Evolutionary conservation across 2,329 filamentous ascomycete species (phyloP).

Genomic region (Ciborinia camelliae): DNA sequence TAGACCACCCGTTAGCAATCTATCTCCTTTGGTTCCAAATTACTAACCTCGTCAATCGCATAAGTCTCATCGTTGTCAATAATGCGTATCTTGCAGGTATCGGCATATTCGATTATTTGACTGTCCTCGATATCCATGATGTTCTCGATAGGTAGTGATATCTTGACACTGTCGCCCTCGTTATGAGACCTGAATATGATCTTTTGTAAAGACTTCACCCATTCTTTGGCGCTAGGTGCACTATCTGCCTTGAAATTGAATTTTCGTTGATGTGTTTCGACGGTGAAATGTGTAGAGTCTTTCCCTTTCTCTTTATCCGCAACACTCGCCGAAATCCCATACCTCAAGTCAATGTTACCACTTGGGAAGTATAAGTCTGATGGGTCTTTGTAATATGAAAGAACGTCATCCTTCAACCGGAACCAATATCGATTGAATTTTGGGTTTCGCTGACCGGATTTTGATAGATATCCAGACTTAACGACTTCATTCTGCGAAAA

Average conservation of each 20-base stretch:
- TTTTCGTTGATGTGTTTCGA: conserved; percentile 77
- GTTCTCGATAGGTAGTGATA: conserved; percentile 83
- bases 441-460: conserved; percentile 83
- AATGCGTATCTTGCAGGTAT: conserved; percentile 90
- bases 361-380: conserved; percentile 87
- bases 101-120: conserved; percentile 84
- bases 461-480: conserved; percentile 85
- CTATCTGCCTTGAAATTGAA: conserved; percentile 91
- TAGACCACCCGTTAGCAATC: conserved; percentile 41
- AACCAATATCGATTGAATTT: conserved; percentile 93
- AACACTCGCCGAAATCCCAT: conserved; percentile 82
- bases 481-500: conserved; percentile 60
- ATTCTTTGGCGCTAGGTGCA: conserved; percentile 83
- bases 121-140: conserved; percentile 91
- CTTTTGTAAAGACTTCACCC: conserved; percentile 90
- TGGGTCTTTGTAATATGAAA: conserved; percentile 83
- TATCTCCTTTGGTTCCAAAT: background rate
- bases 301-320: conserved; percentile 68
- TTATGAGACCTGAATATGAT: conserved; percentile 96
- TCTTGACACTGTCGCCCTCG: conserved; percentile 95
- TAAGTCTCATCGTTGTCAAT: conserved; percentile 93
- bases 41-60: conserved; percentile 81
- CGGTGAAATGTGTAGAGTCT: conserved; percentile 72
- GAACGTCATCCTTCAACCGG: conserved; percentile 81
- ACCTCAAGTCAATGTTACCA: conserved; percentile 87